Evolutionary conservation across 2,329 filamentous ascomycete genomes (phyloP), one percentile per base, ranked within the genome.

Genomic region (Colletotrichum tropicale): DNA sequence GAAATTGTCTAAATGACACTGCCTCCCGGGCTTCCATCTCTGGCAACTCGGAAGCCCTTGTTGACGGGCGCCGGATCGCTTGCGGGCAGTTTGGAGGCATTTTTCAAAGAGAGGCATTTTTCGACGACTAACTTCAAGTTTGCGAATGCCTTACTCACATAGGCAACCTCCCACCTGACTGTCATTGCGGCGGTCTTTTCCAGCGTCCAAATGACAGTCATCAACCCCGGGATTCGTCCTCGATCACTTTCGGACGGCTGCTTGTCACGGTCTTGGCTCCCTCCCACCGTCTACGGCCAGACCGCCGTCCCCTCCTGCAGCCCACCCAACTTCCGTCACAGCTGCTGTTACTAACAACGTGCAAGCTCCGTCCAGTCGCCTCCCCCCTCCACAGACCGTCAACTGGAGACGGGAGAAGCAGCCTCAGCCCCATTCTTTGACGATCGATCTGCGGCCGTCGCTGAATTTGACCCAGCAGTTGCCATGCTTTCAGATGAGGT

Each of bases 241-340:
- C 43, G 28, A 52, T 28, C 73, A 26, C 43, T 24, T 34, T 75
- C 43, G 66, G 70, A 73, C 64, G 70, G 64, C 56, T 61, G 55
- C 58, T 36, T 73, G 73, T 61, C 62, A 65, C 64, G 38, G 70
- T 73, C 69, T 71, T 75, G 73, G 73, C 73, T 68, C 64, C 69
- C 73, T 73, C 64, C 43, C 73, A 68, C 73, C 69, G 72, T 75
- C 28, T 64, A 62, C 68, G 32, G 30, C 55, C 48, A 58, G 26
- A 36, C 48, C 30, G 16, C 26, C 34, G n/a, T 48, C 15, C 24
- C 32, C 26, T 56, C 56, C 30, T 52, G 30, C 18, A 75, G 13
- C 52, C 60, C 38, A 28, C 15, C 21, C 56, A 48, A 10, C 58
- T 60, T 75, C 70, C 70, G 43, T 65, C 70, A 68, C 55, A 62